Evolutionary conservation across 257 asterid genomes (phyloP), one percentile per base, ranked within the genome.

Genomic region (Fraxinus anomala): DNA sequence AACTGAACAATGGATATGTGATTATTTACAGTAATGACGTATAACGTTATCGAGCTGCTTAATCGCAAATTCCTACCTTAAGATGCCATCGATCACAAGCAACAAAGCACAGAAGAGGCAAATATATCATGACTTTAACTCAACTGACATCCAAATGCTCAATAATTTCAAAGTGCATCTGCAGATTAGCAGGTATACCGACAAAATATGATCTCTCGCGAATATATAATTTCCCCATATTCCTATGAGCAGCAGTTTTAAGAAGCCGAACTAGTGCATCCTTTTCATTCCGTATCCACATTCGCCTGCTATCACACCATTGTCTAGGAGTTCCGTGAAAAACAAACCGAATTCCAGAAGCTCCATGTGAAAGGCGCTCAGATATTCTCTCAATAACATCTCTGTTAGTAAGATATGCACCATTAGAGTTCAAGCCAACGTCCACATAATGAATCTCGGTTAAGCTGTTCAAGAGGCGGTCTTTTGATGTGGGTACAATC

Each of bases 281-380:
- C 84, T 95, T 95, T 68, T 95, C 98, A 78, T 88, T 88, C 24
- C 86, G 81, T 31, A 95, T 89, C 96, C 96, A 93, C 65, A 84
- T 79, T 34, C 97, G 87, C 80, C 94, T 82, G 74, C 88, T 83
- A 40, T 95, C 98, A 81, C 75, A 65, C 98, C 99, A 95, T 74
- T 95, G 99, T 40, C 98, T 89, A 16, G 99, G 99, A 23, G 99
- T 95, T 75, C 99, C 99, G 59, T 95, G 99, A 37, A 95, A 85
- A 70, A 95, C 80, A 77, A 93, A 81, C 19, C 96, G 88, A 23
- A 95, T 78, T 30, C 92, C 92, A 17, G 78, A 80, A 19, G 86
- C 82, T 70, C 94, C 88, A 69, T 73, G 86, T 51, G 67, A 59
- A 7, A 93, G 84, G 39, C 59, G 70, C 33, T 88, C 89, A 5